A percentile compares a stretch with the other conserved stretches of the same genome.
Evolutionary conservation across 2,329 filamentous ascomycete species (phyloP).

Genomic region (Monosporascus sp.): DNA sequence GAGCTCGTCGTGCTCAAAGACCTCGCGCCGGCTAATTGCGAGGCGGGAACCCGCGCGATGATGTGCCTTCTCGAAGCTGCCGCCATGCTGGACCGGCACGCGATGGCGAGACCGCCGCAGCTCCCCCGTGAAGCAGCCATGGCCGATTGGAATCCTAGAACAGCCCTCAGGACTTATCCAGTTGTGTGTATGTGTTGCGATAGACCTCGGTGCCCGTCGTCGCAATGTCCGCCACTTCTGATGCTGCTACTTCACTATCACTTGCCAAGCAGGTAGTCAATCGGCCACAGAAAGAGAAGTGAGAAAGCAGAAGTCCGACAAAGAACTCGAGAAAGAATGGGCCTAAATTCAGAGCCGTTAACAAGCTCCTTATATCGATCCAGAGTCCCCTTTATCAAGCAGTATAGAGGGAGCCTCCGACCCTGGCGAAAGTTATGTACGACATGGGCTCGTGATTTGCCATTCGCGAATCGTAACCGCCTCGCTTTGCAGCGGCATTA

Average conservation of each 20-base stretch:
- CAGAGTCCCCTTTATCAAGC: too few relatives aligned
- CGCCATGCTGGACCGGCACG: neutral
- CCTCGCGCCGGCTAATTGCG: constrained; percentile 3
- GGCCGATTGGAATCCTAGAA: neutral
- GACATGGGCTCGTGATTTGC: too few relatives aligned
- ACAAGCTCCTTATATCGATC: too few relatives aligned
- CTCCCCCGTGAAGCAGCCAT: neutral
- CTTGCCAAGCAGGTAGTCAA: too few relatives aligned
- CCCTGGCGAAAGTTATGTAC: too few relatives aligned
- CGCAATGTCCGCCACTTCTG: neutral
- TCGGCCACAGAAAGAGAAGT: too few relatives aligned
- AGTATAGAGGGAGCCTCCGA: too few relatives aligned
- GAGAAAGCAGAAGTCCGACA: too few relatives aligned
- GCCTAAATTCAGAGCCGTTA: too few relatives aligned
- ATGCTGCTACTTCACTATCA: neutral
- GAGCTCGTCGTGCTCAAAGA: constrained; percentile 23
- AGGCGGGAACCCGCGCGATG: neutral
- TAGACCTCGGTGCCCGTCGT: neutral
- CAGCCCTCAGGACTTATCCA: neutral
- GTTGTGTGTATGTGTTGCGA: neutral
- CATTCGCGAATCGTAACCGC: too few relatives aligned
- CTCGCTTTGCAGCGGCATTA: neutral
- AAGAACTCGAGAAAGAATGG: too few relatives aligned
- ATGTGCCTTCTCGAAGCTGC: neutral
- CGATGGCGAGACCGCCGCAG: neutral